Base-by-base conservation (phyloP, 1,284 basidiomycete genomes). In the Ustilago loliicola region DNA sequence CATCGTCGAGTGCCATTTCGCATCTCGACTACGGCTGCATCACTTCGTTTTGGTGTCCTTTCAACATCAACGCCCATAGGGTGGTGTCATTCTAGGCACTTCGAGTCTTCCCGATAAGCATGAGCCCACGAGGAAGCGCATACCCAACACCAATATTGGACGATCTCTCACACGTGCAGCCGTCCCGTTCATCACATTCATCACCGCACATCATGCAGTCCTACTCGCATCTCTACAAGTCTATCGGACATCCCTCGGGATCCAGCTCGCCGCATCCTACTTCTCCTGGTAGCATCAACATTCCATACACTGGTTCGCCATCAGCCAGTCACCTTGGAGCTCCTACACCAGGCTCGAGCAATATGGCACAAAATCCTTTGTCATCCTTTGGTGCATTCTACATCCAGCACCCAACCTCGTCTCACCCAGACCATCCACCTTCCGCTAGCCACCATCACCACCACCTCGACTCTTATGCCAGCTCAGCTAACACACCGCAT, bases 321-420 rank as follows among this genome's bases (percentile, higher is more conserved):
- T 76, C 73, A 25, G 61, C 63, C 13, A 56, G 45, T 58, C 67
- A 68, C 40, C 42, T 72, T 17, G 61, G 65, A 19, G 56, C 69
- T 17, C 34, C 42, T 21, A 61, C 62, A 6, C 53, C 75, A 23
- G 61, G 42, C 5, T 69, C 75, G 2, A 62, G 62, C 53, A 45
- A 47, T 38, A 54, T 67, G 13, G 53, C 65, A 6, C 61, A 60
- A 3, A 76, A 64, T 36, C 68, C 69, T 34, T 30, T 68, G n/a
- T 71, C 76, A 15, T 71, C 76, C 23, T 70, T 74, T 48, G 76
- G 76, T 59, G 67, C 76, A 27, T 78, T 78, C 65, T 78, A 78
- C 60, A 72, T 74, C 36, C 76, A 72, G 38, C 75, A 77, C 27
- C 69, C 70, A 10, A 60, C 59, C 32, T 58, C 71, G 10, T 62